Evolutionary conservation across 495 filamentous ascomycete species (phyloP).

Genomic region (Amphirosellinia nigrospora): DNA sequence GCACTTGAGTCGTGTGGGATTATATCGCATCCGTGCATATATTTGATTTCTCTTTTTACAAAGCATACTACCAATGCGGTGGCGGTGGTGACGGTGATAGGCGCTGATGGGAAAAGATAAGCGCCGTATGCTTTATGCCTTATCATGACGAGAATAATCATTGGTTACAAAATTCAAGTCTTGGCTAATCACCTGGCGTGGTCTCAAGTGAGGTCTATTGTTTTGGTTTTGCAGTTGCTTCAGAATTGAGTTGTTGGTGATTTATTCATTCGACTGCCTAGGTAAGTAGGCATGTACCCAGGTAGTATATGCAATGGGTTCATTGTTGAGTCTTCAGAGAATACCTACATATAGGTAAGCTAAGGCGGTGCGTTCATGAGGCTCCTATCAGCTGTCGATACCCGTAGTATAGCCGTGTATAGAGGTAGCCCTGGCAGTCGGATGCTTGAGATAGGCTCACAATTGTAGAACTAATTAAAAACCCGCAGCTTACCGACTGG

Average conservation of each 20-base stretch:
- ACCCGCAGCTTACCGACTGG: not conserved
- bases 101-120: slow-evolving; percentile 6
- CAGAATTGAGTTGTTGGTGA: not conserved
- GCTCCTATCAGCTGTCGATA: not conserved
- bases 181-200: not conserved
- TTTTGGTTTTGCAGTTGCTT: not conserved
- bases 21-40: slow-evolving; percentile 8
- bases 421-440: not conserved
- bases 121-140: slow-evolving; percentile 1
- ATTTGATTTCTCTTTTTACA: not conserved
- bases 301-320: not conserved
- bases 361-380: not conserved
- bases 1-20: not conserved
- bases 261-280: not conserved
- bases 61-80: not conserved
- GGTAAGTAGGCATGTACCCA: not conserved
- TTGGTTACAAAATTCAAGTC: slow-evolving; percentile 9
- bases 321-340: not conserved
- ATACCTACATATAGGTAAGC: not conserved
- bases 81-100: not conserved
- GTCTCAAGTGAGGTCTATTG: not conserved
- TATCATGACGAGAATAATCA: slow-evolving; percentile 7
- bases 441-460: not conserved
- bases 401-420: not conserved
- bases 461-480: not conserved